Evolutionary conservation across 768 basidiomycete species (phyloP).

Genomic region (Mycena alexandri): DNA sequence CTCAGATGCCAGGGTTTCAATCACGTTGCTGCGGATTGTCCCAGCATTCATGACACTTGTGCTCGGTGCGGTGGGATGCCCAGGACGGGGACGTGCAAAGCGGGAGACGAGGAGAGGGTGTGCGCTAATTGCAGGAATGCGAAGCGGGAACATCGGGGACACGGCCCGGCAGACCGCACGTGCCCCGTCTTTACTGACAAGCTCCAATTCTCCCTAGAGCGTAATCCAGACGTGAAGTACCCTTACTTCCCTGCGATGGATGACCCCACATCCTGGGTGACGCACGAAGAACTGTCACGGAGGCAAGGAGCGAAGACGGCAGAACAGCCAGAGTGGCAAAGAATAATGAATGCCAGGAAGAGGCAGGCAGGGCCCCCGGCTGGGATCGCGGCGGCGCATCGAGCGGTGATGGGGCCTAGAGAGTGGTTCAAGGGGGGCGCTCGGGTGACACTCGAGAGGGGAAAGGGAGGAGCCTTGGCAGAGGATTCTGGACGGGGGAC

Average conservation of each 20-base stretch:
- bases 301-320: neutral
- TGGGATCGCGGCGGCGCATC: too few species aligned
- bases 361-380: too few species aligned
- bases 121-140: slow-evolving; percentile 43
- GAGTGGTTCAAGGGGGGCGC: too few species aligned
- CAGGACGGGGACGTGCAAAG: slow-evolving; percentile 37
- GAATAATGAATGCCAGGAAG: too few species aligned
- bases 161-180: too few species aligned
- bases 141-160: too few species aligned
- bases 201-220: slow-evolving; percentile 19
- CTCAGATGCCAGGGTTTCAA: slow-evolving; percentile 36
- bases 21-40: slow-evolving; percentile 38
- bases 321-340: too few species aligned
- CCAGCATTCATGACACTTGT: slow-evolving; percentile 19
- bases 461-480: too few species aligned
- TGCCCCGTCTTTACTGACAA: slow-evolving; percentile 39
- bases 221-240: slow-evolving; percentile 36
- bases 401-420: too few species aligned
- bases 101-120: slow-evolving; percentile 1
- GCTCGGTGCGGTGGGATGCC: slow-evolving; percentile 38
- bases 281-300: neutral
- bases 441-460: too few species aligned
- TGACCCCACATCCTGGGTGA: slow-evolving; percentile 25
- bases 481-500: too few species aligned
- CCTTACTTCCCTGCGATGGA: slow-evolving; percentile 33